Base-by-base conservation (phyloP, 1,284 basidiomycete genomes). In the Meira nashicola region DNA sequence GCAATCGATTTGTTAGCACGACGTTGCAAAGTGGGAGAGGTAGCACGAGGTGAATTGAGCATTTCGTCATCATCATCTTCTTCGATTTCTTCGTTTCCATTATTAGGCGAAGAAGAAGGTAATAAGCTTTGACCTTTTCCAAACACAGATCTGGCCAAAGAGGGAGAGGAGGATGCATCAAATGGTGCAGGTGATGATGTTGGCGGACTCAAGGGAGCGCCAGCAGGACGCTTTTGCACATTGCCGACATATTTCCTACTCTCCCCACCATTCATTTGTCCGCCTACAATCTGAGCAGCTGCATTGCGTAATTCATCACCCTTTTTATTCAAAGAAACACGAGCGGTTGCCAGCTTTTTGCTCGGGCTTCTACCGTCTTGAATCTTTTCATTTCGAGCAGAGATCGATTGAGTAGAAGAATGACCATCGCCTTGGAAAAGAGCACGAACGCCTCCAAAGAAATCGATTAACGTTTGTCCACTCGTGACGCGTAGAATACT, bases 401-500 rank as follows among this genome's bases (percentile, higher is more conserved):
- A 21, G 5, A 28, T 33, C 8, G 28, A 33, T 33, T 33, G 28
- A 3, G 3, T 33, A 33, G 28, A 4, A 33, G 28, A 33, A 33
- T 33, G 28, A n/a, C 55, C 39, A 17, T n/a, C 46, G 8, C 55
- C 55, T 5, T 28, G 19, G 19, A 54, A 25, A 15, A 33, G 25
- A 39, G 19, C 28, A 12, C 19, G 15, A n/a, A 39, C n/a, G 23
- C 44, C 33, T 33, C 28, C 28, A 38, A 51, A 49, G 25, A 39
- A 54, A 53, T 39, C 17, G 38, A 43, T 41, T n/a, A 28, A 14
- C n/a, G 17, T 53, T 38, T 53, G 38, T 21, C 50, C 37, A 33
- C 23, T 12, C 2, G 58, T 50, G 25, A 76, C 66, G 4, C 70
- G 70, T 25, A 76, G 39, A 2, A 74, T 67, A 33, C 68, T 69